These are phyloP conservation scores for Cyberlindnera bimundalis DNA, from an alignment of 805 yeast genomes.

Conservation along the genomic window DNA sequence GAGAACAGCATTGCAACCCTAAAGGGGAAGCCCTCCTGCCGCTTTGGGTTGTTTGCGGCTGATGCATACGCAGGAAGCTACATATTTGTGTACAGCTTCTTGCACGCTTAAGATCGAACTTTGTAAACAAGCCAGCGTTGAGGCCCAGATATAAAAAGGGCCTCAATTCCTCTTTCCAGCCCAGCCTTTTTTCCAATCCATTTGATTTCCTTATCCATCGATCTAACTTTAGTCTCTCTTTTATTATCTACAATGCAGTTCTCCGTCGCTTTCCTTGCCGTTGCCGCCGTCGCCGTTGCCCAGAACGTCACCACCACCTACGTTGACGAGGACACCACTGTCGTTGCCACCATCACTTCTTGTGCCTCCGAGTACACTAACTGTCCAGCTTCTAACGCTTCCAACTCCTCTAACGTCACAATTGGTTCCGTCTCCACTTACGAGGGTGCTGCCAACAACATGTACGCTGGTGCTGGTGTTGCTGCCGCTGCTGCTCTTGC, in stretches of 20 bases:
- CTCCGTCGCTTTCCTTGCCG: conserved; percentile 28
- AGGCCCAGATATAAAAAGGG: conserved; percentile 6
- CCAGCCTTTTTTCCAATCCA: neutral
- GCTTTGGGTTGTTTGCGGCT: neutral
- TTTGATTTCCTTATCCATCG: conserved; percentile 5
- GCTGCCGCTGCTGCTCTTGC: conserved; percentile 30
- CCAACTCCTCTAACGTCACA: conserved; percentile 24
- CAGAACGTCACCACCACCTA: conserved; percentile 17
- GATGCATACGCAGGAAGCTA: neutral
- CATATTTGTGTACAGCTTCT: neutral
- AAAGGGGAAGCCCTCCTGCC: neutral
- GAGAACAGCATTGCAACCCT: too few relatives aligned
- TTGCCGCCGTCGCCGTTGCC: conserved; percentile 27
- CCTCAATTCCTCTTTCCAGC: neutral
- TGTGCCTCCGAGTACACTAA: conserved; percentile 19
- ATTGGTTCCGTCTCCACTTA: conserved; percentile 26
- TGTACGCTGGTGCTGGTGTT: conserved; percentile 29
- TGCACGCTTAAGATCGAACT: too few relatives aligned
- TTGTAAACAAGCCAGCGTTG: too few relatives aligned
- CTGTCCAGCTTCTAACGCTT: conserved; percentile 15
- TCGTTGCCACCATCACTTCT: conserved; percentile 16
- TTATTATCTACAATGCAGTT: conserved; percentile 30
- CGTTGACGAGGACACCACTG: conserved; percentile 14
- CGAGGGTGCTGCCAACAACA: conserved; percentile 29
- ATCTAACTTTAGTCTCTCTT: conserved; percentile 29